These are phyloP conservation scores for Aspergillus haitiensis DNA, from an alignment of 495 filamentous ascomycete genomes.

Conservation along the genomic window DNA sequence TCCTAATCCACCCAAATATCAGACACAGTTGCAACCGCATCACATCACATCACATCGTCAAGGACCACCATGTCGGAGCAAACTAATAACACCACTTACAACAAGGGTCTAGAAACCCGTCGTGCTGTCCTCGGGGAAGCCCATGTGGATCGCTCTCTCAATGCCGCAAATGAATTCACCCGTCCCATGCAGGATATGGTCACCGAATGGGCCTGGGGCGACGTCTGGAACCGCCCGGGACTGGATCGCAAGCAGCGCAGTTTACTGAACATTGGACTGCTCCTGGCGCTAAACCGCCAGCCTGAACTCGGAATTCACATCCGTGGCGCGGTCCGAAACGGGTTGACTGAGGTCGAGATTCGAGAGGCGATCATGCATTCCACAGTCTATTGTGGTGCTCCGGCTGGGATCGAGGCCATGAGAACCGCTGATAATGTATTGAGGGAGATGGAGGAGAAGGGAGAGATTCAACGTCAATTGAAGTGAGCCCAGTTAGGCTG, in stretches of 20 bases:
- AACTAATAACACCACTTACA: constrained; percentile 29
- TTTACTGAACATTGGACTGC: constrained; percentile 50
- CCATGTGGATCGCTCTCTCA: constrained; percentile 50
- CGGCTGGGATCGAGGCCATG: constrained; percentile 57
- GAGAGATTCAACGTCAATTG: constrained; percentile 20
- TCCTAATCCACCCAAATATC: background rate
- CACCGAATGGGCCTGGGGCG: constrained; percentile 57
- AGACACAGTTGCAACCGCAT: too few species aligned
- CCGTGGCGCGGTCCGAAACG: constrained; percentile 56
- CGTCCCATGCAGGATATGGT: constrained; percentile 53
- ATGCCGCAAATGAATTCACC: constrained; percentile 43
- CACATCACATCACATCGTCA: background rate
- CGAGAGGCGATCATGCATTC: constrained; percentile 47
- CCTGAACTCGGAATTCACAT: constrained; percentile 55
- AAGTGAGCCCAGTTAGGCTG: background rate
- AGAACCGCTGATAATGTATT: constrained; percentile 21
- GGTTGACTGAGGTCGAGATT: constrained; percentile 53
- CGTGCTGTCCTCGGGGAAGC: constrained; percentile 51
- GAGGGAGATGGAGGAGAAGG: constrained; percentile 23
- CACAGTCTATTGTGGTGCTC: constrained; percentile 56
- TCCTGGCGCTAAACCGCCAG: constrained; percentile 53
- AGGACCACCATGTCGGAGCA: background rate
- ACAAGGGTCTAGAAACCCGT: constrained; percentile 52
- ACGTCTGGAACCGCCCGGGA: constrained; percentile 54
- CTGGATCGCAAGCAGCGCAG: constrained; percentile 54